Conservation (phyloP, 495 filamentous ascomycete species). For the Xeromyces bisporus region DNA sequence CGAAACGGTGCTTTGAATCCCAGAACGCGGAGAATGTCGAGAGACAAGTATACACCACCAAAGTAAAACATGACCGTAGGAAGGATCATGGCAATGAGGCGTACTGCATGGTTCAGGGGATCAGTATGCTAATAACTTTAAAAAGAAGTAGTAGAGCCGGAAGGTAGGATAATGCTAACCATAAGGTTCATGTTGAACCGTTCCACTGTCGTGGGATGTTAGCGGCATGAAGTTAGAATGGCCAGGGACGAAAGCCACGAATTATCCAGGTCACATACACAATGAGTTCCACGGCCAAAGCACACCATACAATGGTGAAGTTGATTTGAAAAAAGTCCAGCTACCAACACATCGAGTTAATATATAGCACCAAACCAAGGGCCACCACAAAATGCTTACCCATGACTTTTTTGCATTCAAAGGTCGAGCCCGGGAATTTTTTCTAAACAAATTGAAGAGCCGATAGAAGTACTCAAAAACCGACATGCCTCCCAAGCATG, state of each 20-base stretch:
- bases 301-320: slow-evolving; percentile 36
- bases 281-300: slow-evolving; percentile 36
- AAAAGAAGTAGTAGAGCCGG: not conserved
- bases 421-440: slow-evolving; percentile 33
- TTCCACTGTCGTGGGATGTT: slow-evolving; percentile 14
- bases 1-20: slow-evolving; percentile 43
- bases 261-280: slow-evolving; percentile 17
- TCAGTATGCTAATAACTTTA: slow-evolving; percentile 1
- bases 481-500: slow-evolving; percentile 36
- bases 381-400: slow-evolving; percentile 21
- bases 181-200: slow-evolving; percentile 22
- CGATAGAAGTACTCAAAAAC: slow-evolving; percentile 42
- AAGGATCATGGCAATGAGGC: slow-evolving; percentile 45
- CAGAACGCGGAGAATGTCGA: slow-evolving; percentile 27
- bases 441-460: slow-evolving; percentile 26
- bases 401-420: slow-evolving; percentile 35
- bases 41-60: slow-evolving; percentile 34
- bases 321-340: slow-evolving; percentile 50
- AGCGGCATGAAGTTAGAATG: slow-evolving; percentile 5
- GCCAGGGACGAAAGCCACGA: not conserved
- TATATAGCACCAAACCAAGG: no score
- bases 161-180: slow-evolving; percentile 10
- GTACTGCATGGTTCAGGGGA: slow-evolving; percentile 22
- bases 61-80: slow-evolving; percentile 43
- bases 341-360: slow-evolving; percentile 10